Base-by-base conservation (phyloP, 2,329 filamentous ascomycete species). In the Fonsecaea monophora region DNA sequence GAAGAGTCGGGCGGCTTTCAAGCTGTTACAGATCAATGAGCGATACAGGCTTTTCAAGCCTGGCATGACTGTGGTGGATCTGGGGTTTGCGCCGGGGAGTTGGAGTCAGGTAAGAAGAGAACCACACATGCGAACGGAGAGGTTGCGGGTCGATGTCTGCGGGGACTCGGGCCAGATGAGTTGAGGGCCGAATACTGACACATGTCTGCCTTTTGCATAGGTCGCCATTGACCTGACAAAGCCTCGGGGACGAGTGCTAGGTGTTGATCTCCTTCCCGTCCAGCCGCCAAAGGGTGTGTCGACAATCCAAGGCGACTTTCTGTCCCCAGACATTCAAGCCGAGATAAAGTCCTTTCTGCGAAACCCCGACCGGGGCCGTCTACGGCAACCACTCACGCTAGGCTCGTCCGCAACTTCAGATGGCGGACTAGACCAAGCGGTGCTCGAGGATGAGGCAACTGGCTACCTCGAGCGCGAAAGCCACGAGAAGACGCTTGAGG, bases 251-350 rank as follows among this genome's bases (percentile, higher is more conserved):
- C 87, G 90, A 53, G 89, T 99, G 12, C 83, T 99, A 34, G 96
- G 95, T 10, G 94, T 99, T 74, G 95, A 99, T 77, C 86, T 99
- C 60, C 92, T 99, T 71, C 95, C 95, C 4, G 92, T 93, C 0
- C 90, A 94, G 76, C 94, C 96, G 4, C 95, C 95, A 0, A 88
- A 86, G 74, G 95, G 95, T 25, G 93, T 96, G n/a, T 94, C 92
- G 34, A 92, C 92, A 1, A 93, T 99, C 65, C 95, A 99, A 79
- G 95, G 96, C 56, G 92, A 99, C 77, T 98, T 99, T 72, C 82
- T 98, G 48, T 90, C 89, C 5, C 85, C 87, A 0, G 79, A 81
- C 1, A 89, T 97, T n/a, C 91, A 91, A 77, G 85, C 83, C 25
- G 86, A 94, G 77, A 89, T 97, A 45, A 89, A 90, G 76, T 84